Base-by-base conservation (phyloP, 2,329 filamentous ascomycete genomes). In the Diaporthe vexans region DNA sequence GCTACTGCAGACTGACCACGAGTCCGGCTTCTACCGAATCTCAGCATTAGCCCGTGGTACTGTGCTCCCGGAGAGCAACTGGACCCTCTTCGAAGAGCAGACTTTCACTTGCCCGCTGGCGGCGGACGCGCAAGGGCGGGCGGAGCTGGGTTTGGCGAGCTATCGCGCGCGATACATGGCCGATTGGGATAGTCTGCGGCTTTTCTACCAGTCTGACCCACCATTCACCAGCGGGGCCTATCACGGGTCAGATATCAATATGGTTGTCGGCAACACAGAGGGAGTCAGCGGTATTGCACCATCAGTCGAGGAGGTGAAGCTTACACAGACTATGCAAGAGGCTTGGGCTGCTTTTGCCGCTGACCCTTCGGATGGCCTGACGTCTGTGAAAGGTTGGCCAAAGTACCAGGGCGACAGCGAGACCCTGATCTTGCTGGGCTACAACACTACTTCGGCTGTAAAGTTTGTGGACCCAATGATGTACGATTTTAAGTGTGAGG, bases 341-440 rank as follows among this genome's bases (percentile, higher is more conserved):
- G 72, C 72, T 19, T 73, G 72, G 72, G 72, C 65, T 29, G 72
- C 65, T 15, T 73, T 73, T 29, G 72, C 72, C 9, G 46, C 46
- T 10, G 56, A 71, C 52, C 72, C 72, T 5, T 17, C 43, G 1
- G 63, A 69, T 40, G 72, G 72, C 2, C 35, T 73, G 40, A n/a
- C 54, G 6, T 54, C 48, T 21, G 43, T 19, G 11, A 59, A 58
- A 24, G 65, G 65, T 13, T 73, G 65, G 72, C 72, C 72, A 5
- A 56, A 69, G 46, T 73, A 73, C 24, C 33, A 68, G 48, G 33
- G 48, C 24, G n/a, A 3, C n/a, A 13, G 33, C 15, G 63, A 68
- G 4, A 54, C 63, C 10, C 33, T 68, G 48, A 40, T 68, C 15
- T 35, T 68, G 63, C 63, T 68, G 63, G 63, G 63, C 4, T 54